Conservation (phyloP, 148 eudicot species). For the Silene latifolia region DNA sequence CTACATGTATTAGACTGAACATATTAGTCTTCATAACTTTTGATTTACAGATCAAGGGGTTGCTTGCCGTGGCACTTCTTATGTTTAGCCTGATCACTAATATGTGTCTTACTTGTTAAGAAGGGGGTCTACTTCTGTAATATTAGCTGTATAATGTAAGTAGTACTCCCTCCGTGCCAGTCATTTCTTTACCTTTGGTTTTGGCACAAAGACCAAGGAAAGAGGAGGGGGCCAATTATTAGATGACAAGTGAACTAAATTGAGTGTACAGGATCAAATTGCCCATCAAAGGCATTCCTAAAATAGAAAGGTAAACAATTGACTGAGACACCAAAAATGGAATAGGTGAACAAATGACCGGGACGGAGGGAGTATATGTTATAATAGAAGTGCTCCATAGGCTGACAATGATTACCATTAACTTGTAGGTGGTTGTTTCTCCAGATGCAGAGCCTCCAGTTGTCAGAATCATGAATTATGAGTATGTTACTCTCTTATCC, state of each 20-base stretch:
- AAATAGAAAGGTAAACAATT: no score
- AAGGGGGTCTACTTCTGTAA: conserved; percentile 2
- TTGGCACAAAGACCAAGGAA: no score
- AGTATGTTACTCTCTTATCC: conserved; percentile 39
- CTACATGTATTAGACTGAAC: not conserved
- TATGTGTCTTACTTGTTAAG: not conserved
- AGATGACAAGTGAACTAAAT: no score
- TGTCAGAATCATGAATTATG: conserved; percentile 81
- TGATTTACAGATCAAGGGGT: not conserved
- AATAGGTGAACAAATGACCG: no score
- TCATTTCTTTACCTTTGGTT: no score
- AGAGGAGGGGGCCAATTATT: no score
- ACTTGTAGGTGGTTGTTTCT: conserved; percentile 68
- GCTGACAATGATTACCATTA: conserved; percentile 13
- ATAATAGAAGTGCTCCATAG: not conserved
- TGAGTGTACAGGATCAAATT: no score
- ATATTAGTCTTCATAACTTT: not conserved
- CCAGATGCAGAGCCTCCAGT: conserved; percentile 97
- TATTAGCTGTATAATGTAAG: not conserved
- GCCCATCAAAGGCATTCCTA: no score
- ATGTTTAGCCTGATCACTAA: not conserved
- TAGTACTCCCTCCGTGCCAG: no score
- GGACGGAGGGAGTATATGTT: no score
- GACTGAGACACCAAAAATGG: no score
- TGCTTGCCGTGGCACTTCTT: not conserved